Conservation (phyloP, 345 rosid genomes). For the Reutealis trisperma region DNA sequence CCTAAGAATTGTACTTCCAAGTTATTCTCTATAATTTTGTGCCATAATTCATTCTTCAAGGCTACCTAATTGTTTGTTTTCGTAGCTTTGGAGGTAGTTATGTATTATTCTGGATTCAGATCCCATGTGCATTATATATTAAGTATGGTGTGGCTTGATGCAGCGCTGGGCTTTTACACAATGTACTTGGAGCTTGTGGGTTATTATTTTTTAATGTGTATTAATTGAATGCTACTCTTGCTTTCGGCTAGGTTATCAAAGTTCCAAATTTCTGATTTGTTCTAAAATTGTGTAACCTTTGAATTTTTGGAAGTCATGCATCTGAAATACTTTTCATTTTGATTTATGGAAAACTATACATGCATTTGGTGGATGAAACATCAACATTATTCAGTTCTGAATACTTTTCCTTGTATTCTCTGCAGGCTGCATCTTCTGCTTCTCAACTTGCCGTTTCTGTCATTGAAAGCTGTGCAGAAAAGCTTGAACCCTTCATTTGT, state of each 20-base stretch:
- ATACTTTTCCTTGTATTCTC: conserved; percentile 10
- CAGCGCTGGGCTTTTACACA: background rate
- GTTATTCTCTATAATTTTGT: background rate
- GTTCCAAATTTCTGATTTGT: too few relatives aligned
- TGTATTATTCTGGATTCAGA: background rate
- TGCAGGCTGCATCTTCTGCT: conserved; percentile 58
- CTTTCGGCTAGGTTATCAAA: background rate
- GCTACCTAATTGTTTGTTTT: background rate
- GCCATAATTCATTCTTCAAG: background rate
- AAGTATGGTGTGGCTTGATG: background rate
- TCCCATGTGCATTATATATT: background rate
- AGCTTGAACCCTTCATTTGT: conserved; percentile 71
- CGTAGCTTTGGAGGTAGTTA: background rate
- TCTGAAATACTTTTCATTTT: background rate
- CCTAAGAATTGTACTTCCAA: background rate
- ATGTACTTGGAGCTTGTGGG: background rate
- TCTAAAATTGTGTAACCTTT: too few relatives aligned
- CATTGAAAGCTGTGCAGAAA: conserved; percentile 63
- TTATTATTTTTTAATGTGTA: background rate
- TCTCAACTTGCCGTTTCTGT: conserved; percentile 76
- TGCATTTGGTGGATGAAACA: background rate
- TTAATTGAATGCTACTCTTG: background rate
- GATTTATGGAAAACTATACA: background rate
- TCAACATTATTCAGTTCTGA: background rate
- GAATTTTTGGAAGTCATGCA: background rate